Base-by-base conservation (phyloP, 768 basidiomycete species). In the Rhizopogon salebrosus region DNA sequence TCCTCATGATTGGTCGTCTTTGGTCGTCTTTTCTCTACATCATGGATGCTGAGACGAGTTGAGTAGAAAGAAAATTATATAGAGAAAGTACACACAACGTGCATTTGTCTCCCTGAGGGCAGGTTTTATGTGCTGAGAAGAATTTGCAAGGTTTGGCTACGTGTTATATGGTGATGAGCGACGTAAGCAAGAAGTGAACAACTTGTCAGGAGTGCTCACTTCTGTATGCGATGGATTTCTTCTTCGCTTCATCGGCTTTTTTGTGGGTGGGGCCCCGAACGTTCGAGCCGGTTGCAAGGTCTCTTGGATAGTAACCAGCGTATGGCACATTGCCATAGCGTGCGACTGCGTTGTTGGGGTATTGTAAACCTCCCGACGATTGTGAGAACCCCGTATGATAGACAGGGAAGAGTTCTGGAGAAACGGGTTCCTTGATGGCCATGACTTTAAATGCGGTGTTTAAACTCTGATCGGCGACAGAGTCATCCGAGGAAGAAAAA, bases 91-190 rank as follows among this genome's bases (percentile, higher is more conserved):
- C 83, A 65, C 43, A 84, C 83, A 85, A 85, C 26, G 80, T 83
- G 56, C 83, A 85, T 18, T 66, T 70, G 49, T 71, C 72, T 10
- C 82, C 83, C 56, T 73, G 78, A 1, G 79, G 75, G 60, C 83
- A 85, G 23, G 66, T 65, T 16, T 72, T 75, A 31, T 72, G 75
- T 2, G 65, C 57, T 24, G 67, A 68, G 59, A 72, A 81, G 61
- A 79, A 84, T 62, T 77, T 81, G 65, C 83, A 85, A 24, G 77
- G 78, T 54, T 84, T 84, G 1, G 82, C 83, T 85, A 49, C n/a
- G 22, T n/a, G n/a, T n/a, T 40, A 4, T 18, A 35, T 26, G 27
- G 49, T 22, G 31, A 34, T 46, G 14, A 34, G 14, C 14, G 22
- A 46, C 22, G 1, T 10, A 8, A 9, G 20, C 4, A 3, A 18